Evolutionary conservation across 805 yeast species (phyloP).

Genomic region (Kazachstania viticola): DNA sequence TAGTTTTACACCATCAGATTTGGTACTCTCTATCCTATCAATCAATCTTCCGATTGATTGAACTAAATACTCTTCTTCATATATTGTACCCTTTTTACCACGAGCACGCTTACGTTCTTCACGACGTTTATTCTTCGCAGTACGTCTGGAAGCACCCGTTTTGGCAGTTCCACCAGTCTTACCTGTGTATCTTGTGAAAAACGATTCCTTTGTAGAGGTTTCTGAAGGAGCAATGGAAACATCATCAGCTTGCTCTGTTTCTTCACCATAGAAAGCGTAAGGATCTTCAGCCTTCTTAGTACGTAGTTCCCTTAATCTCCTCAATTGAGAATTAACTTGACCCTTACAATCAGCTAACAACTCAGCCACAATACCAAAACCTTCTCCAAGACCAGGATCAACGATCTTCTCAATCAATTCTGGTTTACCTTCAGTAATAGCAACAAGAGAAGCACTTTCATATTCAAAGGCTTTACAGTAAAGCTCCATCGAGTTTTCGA

Average conservation of each 20-base stretch:
- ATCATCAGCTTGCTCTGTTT: conserved; percentile 76
- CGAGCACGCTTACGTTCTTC: conserved; percentile 93
- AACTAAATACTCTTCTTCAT: conserved; percentile 91
- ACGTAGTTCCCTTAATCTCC: conserved; percentile 74
- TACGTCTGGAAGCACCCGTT: conserved; percentile 89
- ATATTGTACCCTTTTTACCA: conserved; percentile 95
- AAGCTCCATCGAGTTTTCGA: conserved; percentile 49
- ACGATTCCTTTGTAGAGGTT: conserved; percentile 83
- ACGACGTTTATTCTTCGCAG: conserved; percentile 84
- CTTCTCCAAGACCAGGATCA: conserved; percentile 72
- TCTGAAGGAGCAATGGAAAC: conserved; percentile 93
- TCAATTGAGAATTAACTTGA: conserved; percentile 74
- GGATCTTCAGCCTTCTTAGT: conserved; percentile 78
- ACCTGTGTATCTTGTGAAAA: conserved; percentile 92
- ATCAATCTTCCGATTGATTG: conserved; percentile 78
- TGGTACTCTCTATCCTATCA: conserved; percentile 67
- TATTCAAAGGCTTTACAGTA: conserved; percentile 67
- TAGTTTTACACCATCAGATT: conserved; percentile 60
- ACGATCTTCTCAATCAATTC: conserved; percentile 47
- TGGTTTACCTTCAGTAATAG: conserved; percentile 31
- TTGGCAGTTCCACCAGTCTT: conserved; percentile 92
- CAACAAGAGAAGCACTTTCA: conserved; percentile 65
- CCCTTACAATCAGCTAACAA: conserved; percentile 85
- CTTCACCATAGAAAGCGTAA: conserved; percentile 67
- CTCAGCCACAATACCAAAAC: conserved; percentile 80